phyloP scores from a whole-genome alignment of 345 rosid species.

The Salix suchowensis region DNA sequence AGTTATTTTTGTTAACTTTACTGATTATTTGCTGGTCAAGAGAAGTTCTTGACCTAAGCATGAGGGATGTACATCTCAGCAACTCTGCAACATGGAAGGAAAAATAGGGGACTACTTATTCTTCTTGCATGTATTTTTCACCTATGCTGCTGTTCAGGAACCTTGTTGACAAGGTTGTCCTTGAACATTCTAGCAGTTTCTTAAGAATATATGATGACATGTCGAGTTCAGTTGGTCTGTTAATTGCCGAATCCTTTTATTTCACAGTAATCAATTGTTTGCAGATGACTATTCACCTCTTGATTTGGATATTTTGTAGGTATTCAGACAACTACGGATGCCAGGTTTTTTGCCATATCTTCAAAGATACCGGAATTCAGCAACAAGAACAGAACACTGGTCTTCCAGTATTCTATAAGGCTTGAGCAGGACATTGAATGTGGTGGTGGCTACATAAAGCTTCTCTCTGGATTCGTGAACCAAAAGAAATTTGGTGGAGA shows the following conservation, averaged over 20 bases:
- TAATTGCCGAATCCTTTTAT: background rate
- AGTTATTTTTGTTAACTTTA: too few species aligned
- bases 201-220: background rate
- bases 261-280: background rate
- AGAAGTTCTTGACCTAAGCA: too few species aligned
- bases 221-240: background rate
- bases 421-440: slow-evolving; percentile 92
- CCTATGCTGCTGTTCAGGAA: background rate
- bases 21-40: background rate
- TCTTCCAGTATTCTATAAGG: slow-evolving; percentile 79
- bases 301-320: slow-evolving; percentile 39
- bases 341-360: slow-evolving; percentile 76
- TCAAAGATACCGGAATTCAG: slow-evolving; percentile 83
- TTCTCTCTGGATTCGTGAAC: slow-evolving; percentile 84
- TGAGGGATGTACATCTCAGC: too few species aligned
- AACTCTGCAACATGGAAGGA: too few species aligned
- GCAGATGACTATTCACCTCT: background rate
- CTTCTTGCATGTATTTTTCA: background rate
- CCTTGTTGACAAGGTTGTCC: background rate
- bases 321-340: slow-evolving; percentile 81
- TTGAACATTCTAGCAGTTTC: background rate
- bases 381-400: slow-evolving; percentile 80
- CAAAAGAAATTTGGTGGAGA: slow-evolving; percentile 98
- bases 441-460: slow-evolving; percentile 97
- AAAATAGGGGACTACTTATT: too few species aligned